Conservation (phyloP, 441 rosid genomes). For the Pelargonium australe region DNA sequence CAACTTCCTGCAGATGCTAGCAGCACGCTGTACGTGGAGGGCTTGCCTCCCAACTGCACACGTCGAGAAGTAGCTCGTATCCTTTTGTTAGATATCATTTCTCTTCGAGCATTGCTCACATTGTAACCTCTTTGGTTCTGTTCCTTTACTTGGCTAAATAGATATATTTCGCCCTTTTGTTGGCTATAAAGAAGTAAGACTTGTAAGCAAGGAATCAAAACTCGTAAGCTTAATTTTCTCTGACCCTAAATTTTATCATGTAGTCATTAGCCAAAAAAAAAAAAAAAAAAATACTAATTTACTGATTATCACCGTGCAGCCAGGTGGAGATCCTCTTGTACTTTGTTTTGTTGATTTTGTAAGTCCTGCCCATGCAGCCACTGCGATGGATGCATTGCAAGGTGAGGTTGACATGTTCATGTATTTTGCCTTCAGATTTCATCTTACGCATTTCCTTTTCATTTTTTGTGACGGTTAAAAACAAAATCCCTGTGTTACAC, state of each 20-base stretch:
- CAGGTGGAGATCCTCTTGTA: conserved; percentile 45
- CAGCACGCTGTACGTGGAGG: conserved; percentile 58
- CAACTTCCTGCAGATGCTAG: conserved; percentile 55
- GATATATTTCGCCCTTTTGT: conserved; percentile 69
- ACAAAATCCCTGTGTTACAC: neutral
- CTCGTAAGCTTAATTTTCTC: conserved; percentile 31
- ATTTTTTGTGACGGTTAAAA: neutral
- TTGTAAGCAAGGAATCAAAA: conserved; percentile 58
- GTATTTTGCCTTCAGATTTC: neutral
- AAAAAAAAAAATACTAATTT: neutral
- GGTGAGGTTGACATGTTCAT: conserved; percentile 34
- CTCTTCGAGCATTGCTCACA: conserved; percentile 6
- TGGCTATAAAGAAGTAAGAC: conserved; percentile 64
- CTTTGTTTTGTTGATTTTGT: conserved; percentile 61
- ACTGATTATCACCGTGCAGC: conserved; percentile 30
- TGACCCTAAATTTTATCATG: neutral
- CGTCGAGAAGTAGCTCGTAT: conserved; percentile 61
- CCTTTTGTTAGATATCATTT: conserved; percentile 25
- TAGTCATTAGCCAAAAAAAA: too few species aligned
- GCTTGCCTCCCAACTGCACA: conserved; percentile 47
- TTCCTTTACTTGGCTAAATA: conserved; percentile 32
- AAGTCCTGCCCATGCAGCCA: conserved; percentile 64
- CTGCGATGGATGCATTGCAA: conserved; percentile 61
- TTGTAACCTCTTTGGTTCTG: conserved; percentile 9
- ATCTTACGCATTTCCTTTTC: neutral